Percentiles rank a stretch among this genome's conserved stretches.
phyloP scores from a whole-genome alignment of 305 asterid species.

The Nicotiana rustica region DNA sequence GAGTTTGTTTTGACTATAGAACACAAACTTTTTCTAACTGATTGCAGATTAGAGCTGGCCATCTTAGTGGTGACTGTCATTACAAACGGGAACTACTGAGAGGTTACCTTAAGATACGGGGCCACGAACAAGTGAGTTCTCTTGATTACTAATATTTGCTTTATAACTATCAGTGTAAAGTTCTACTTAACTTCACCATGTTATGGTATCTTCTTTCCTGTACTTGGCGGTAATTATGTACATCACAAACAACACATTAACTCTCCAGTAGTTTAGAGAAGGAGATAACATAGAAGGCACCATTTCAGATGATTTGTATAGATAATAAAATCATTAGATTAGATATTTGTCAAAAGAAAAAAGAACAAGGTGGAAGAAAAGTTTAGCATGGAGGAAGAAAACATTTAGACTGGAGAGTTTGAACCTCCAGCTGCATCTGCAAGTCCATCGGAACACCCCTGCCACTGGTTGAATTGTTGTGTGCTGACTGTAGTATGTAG shows the following conservation, averaged over 20 bases:
- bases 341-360: background rate
- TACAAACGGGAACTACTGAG: slow-evolving; percentile 83
- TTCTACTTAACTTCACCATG: background rate
- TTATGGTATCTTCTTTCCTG: background rate
- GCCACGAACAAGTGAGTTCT: slow-evolving; percentile 72
- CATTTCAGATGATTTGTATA: background rate
- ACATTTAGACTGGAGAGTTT: background rate
- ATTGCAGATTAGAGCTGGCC: slow-evolving; percentile 82
- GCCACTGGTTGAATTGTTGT: background rate
- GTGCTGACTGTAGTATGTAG: background rate
- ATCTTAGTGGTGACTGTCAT: slow-evolving; percentile 94
- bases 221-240: background rate
- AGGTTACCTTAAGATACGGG: slow-evolving; percentile 65
- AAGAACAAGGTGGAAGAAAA: background rate
- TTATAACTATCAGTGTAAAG: background rate
- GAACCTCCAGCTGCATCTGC: background rate
- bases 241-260: background rate
- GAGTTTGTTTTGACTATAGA: background rate
- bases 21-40: background rate
- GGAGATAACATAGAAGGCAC: background rate
- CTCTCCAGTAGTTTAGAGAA: background rate
- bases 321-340: background rate
- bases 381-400: background rate
- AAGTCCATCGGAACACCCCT: background rate
- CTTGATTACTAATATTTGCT: background rate